Conservation (phyloP, 129 eudicot genomes). For the Centella asiatica region DNA sequence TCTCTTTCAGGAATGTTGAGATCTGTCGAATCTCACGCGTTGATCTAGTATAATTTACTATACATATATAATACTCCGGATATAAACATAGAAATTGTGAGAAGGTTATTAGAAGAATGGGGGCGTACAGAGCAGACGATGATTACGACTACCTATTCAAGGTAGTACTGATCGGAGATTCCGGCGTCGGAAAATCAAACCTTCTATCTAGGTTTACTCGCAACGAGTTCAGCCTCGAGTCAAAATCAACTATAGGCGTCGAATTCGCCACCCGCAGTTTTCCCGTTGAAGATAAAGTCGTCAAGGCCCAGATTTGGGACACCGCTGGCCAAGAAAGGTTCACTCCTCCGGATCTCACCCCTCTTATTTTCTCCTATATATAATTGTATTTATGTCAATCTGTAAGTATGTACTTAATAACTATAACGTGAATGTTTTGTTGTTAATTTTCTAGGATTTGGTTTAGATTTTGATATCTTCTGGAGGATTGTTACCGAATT, state of each 20-base stretch:
- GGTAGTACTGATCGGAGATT: constrained; percentile 5
- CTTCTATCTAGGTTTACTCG: constrained; percentile 6
- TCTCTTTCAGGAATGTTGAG: no score
- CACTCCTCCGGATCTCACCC: background rate
- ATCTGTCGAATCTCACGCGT: no score
- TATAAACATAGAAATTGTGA: no score
- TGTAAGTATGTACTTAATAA: background rate
- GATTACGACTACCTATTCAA: constrained; percentile 12
- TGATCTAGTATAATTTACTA: background rate
- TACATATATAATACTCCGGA: no score
- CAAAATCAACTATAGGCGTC: constrained; percentile 7
- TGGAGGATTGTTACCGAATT: background rate
- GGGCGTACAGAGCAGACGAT: constrained; percentile 13
- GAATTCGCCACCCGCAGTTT: constrained; percentile 12
- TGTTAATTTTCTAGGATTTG: background rate
- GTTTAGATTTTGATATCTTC: background rate
- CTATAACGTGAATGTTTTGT: background rate
- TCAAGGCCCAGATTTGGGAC: constrained; percentile 15
- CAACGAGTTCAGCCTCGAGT: constrained; percentile 9
- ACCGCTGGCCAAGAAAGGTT: constrained; percentile 14
- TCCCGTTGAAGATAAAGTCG: constrained; percentile 7
- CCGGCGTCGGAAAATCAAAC: constrained; percentile 4
- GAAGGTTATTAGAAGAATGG: background rate
- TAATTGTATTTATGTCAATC: background rate
- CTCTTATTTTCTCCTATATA: background rate